phyloP scores from a whole-genome alignment of 1,284 basidiomycete species.

The Cerioporus squamosus region DNA sequence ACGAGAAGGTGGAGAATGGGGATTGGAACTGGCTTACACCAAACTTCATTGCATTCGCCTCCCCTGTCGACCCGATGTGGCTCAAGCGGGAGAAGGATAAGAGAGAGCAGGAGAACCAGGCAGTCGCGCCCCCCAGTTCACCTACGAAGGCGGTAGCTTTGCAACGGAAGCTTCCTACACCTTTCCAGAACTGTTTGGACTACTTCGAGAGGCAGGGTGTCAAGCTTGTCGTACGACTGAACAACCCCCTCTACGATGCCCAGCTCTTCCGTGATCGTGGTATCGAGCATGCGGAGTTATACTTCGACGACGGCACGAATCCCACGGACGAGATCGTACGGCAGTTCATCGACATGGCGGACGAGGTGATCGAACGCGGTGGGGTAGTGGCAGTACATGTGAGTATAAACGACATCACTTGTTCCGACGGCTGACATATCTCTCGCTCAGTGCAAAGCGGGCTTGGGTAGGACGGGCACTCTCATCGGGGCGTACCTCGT shows the following conservation, averaged over 20 bases:
- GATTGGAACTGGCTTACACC: slow-evolving; percentile 98
- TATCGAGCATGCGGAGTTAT: slow-evolving; percentile 91
- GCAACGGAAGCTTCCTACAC: slow-evolving; percentile 75
- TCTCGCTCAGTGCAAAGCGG: slow-evolving; percentile 83
- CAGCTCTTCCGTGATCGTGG: slow-evolving; percentile 84
- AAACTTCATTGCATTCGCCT: slow-evolving; percentile 95
- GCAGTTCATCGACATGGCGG: slow-evolving; percentile 86
- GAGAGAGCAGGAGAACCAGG: slow-evolving; percentile 43
- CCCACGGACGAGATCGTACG: slow-evolving; percentile 94
- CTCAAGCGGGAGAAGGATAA: slow-evolving; percentile 71
- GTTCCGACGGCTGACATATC: slow-evolving; percentile 24
- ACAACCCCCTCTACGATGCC: slow-evolving; percentile 94
- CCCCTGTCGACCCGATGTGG: slow-evolving; percentile 83
- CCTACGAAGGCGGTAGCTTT: slow-evolving; percentile 50
- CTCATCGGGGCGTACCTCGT: slow-evolving; percentile 97
- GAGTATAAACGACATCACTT: slow-evolving; percentile 37
- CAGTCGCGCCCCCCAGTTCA: slow-evolving; percentile 31
- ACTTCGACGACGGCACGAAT: slow-evolving; percentile 99
- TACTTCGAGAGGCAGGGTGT: slow-evolving; percentile 90
- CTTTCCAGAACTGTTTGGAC: slow-evolving; percentile 88
- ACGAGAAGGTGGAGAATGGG: slow-evolving; percentile 95
- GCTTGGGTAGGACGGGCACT: slow-evolving; percentile 91
- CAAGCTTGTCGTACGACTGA: slow-evolving; percentile 93
- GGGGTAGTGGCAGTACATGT: slow-evolving; percentile 90
- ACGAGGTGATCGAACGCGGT: slow-evolving; percentile 76